These are phyloP conservation scores for Mycena haematopus DNA, from an alignment of 768 basidiomycete genomes.

Conservation along the genomic window DNA sequence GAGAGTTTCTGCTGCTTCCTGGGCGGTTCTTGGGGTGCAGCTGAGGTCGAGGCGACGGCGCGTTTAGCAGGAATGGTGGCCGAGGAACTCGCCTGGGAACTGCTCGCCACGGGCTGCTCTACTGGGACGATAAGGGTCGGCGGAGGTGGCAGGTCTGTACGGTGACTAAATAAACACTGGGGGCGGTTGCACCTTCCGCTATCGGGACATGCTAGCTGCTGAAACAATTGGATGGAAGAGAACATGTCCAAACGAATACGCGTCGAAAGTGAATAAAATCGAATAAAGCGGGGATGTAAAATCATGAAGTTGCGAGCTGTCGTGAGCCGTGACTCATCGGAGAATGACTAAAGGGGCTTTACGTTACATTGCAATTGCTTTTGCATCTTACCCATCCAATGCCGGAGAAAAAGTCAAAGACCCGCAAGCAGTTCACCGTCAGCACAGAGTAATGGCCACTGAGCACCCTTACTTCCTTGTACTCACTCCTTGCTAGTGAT, in stretches of 20 bases:
- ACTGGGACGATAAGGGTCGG: conserved; percentile 47
- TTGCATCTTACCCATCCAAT: not conserved
- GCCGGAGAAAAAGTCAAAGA: not conserved
- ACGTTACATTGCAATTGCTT: too few species aligned
- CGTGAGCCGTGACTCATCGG: too few species aligned
- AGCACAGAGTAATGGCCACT: conserved; percentile 4
- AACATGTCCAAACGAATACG: conserved; percentile 58
- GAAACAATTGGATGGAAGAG: conserved; percentile 63
- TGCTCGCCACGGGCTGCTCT: conserved; percentile 33
- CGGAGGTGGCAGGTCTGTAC: conserved; percentile 42
- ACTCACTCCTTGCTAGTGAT: conserved; percentile 8
- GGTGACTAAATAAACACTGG: conserved; percentile 74
- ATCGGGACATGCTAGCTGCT: conserved; percentile 65
- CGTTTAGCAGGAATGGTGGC: conserved; percentile 58
- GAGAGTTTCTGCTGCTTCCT: conserved; percentile 68
- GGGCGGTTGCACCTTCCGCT: conserved; percentile 51
- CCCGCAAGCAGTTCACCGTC: conserved; percentile 6
- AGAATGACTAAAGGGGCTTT: too few species aligned
- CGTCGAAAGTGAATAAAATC: too few species aligned
- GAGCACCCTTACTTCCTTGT: too few species aligned
- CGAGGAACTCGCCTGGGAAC: conserved; percentile 25
- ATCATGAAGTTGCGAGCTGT: too few species aligned
- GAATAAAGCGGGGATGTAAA: too few species aligned
- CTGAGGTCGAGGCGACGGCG: conserved; percentile 42
- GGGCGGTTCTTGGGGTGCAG: conserved; percentile 56